Conservation (phyloP, 2,329 filamentous ascomycete genomes). For the Passalora sequoiae region DNA sequence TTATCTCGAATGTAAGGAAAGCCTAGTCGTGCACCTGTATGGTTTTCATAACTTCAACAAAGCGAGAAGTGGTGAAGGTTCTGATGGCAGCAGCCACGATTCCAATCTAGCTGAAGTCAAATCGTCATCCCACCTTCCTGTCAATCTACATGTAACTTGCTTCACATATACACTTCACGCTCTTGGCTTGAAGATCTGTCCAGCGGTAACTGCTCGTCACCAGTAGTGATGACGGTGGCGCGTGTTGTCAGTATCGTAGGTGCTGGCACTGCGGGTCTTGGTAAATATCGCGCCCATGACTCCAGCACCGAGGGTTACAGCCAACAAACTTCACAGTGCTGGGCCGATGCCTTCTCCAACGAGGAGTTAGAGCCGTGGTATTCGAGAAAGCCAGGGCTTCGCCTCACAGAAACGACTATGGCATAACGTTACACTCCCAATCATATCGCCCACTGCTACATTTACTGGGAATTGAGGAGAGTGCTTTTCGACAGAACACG, state of each 20-base stretch:
- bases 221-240: neutral
- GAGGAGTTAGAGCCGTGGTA: slow-evolving; percentile 32
- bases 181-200: too few relatives aligned
- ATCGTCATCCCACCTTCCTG: slow-evolving; percentile 1
- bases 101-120: too few relatives aligned
- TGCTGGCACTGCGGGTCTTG: slow-evolving; percentile 44
- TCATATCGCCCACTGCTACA: slow-evolving; percentile 33
- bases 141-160: slow-evolving; percentile 25
- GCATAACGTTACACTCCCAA: slow-evolving; percentile 36
- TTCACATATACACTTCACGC: too few relatives aligned
- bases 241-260: slow-evolving; percentile 41
- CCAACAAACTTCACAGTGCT: too few relatives aligned
- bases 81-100: too few relatives aligned
- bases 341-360: slow-evolving; percentile 32
- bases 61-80: too few relatives aligned
- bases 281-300: too few relatives aligned
- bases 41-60: too few relatives aligned
- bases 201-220: neutral
- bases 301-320: too few relatives aligned
- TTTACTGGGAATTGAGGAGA: slow-evolving; percentile 32
- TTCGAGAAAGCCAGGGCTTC: slow-evolving; percentile 32
- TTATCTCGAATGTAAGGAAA: too few relatives aligned
- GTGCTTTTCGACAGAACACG: slow-evolving; percentile 29
- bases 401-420: slow-evolving; percentile 34
- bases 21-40: too few relatives aligned